These are phyloP conservation scores for Monilinia aucupariae DNA, from an alignment of 2,329 filamentous ascomycete species.

Conservation along the genomic window DNA sequence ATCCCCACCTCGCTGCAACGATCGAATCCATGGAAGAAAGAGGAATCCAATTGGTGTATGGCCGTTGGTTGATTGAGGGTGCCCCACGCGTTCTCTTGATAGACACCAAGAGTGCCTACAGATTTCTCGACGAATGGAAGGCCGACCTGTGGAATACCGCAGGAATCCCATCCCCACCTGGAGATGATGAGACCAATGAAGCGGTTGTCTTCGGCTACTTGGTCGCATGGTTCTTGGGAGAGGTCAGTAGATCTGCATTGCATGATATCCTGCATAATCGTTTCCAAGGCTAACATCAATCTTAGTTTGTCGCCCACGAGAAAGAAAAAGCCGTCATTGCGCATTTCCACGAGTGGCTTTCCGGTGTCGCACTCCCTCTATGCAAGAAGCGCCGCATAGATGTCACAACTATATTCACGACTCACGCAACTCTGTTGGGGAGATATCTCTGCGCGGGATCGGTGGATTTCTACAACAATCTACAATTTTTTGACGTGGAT, in stretches of 20 bases:
- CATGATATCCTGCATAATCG: neutral
- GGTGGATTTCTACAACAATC: constrained; percentile 98
- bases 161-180: constrained; percentile 86
- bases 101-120: constrained; percentile 89
- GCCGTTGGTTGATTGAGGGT: constrained; percentile 95
- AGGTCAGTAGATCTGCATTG: constrained; percentile 52
- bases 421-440: constrained; percentile 89
- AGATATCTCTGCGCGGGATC: constrained; percentile 95
- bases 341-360: constrained; percentile 98
- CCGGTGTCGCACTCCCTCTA: constrained; percentile 86
- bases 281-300: constrained; percentile 18
- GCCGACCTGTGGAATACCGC: constrained; percentile 88
- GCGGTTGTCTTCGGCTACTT: constrained; percentile 96
- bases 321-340: constrained; percentile 88
- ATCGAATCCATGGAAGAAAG: constrained; percentile 91
- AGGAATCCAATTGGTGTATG: constrained; percentile 85
- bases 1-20: constrained; percentile 71
- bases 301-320: constrained; percentile 86
- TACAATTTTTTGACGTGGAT: constrained; percentile 95
- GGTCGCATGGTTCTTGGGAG: constrained; percentile 95
- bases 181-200: constrained; percentile 94
- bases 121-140: constrained; percentile 94
- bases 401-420: constrained; percentile 97
- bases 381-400: constrained; percentile 93
- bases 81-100: constrained; percentile 90